Percentiles rank a stretch among this genome's conserved stretches.
Evolutionary conservation across 1,284 basidiomycete species (phyloP).

Genomic region (Boletus semigastroideus): DNA sequence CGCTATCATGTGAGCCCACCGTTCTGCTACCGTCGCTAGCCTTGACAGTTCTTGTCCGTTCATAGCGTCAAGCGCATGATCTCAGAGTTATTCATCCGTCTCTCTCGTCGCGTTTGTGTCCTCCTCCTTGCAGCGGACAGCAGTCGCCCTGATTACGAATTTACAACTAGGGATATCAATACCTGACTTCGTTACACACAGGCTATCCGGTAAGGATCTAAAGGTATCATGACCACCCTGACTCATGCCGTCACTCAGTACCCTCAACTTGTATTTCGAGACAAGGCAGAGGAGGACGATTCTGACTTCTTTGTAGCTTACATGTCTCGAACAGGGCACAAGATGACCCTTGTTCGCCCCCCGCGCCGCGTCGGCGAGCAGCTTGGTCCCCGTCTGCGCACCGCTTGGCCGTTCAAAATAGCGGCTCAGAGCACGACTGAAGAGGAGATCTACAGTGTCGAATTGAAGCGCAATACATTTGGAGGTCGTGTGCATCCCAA

Average conservation of each 20-base stretch:
- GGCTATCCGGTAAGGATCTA: conserved; percentile 46
- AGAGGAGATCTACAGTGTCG: conserved; percentile 51
- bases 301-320: conserved; percentile 61
- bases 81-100: conserved; percentile 40
- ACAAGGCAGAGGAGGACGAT: conserved; percentile 43
- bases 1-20: conserved; percentile 38
- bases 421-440: conserved; percentile 47
- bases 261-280: conserved; percentile 61
- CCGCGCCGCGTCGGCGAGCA: conserved; percentile 50
- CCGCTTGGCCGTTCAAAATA: conserved; percentile 50
- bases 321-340: conserved; percentile 55
- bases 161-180: conserved; percentile 45
- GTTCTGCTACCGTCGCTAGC: not conserved
- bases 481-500: conserved; percentile 38
- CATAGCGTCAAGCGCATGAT: conserved; percentile 45
- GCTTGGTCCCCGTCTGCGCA: conserved; percentile 46
- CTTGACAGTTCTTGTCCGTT: conserved; percentile 7
- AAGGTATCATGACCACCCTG: not conserved
- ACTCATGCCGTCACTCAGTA: conserved; percentile 35
- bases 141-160: conserved; percentile 11
- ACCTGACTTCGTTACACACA: conserved; percentile 59
- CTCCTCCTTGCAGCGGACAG: not conserved
- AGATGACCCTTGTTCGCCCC: conserved; percentile 58
- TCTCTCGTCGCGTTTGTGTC: conserved; percentile 39
- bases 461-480: conserved; percentile 40